These are phyloP conservation scores for Candida nonsorbophila DNA, from an alignment of 805 yeast genomes.

Conservation along the genomic window DNA sequence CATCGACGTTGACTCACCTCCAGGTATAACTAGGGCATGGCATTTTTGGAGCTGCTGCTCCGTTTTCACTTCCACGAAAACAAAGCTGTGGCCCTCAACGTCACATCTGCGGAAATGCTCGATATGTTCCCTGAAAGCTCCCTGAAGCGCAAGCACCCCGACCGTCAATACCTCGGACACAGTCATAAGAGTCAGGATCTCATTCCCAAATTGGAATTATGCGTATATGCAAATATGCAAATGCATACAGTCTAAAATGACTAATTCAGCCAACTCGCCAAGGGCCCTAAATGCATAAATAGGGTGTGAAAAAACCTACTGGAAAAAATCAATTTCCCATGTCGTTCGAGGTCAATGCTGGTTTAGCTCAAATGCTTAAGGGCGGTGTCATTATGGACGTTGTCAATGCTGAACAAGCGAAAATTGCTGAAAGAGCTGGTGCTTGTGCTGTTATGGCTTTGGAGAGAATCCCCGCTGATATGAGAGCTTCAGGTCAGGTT, in stretches of 20 bases:
- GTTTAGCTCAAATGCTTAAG: conserved; percentile 81
- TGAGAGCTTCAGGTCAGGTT: conserved; percentile 75
- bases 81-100: conserved; percentile 15
- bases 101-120: conserved; percentile 37
- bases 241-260: too few species aligned
- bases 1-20: conserved; percentile 68
- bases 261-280: too few species aligned
- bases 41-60: conserved; percentile 44
- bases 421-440: conserved; percentile 76
- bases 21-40: conserved; percentile 64
- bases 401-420: conserved; percentile 74
- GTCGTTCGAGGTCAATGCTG: conserved; percentile 62
- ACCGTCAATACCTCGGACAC: conserved; percentile 20
- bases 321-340: too few species aligned
- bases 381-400: conserved; percentile 76
- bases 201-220: too few species aligned
- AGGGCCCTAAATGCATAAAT: too few species aligned
- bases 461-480: conserved; percentile 81
- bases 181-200: too few species aligned
- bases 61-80: conserved; percentile 47
- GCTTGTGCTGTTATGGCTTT: conserved; percentile 90
- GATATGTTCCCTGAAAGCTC: conserved; percentile 71
- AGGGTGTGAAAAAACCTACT: too few species aligned
- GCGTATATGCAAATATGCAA: too few species aligned
- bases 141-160: conserved; percentile 76